Conservation (phyloP, 768 basidiomycete species). For the Tulasnella sp. region DNA sequence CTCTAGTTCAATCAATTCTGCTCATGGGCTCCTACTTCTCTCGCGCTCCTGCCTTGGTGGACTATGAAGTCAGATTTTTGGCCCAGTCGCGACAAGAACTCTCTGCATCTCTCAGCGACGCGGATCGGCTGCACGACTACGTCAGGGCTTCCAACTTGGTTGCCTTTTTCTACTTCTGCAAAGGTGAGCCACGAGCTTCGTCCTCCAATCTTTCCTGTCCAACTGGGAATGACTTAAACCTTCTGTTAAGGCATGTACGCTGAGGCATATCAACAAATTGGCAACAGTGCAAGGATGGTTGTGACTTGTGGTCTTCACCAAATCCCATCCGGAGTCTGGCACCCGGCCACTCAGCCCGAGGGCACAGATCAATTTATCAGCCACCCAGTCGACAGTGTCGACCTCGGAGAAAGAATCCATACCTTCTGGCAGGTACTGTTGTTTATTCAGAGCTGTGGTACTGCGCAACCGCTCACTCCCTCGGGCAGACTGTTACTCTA, state of each 20-base stretch:
- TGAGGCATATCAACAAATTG: constrained; percentile 9
- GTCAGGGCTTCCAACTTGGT: constrained; percentile 15
- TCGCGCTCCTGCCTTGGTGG: constrained; percentile 6
- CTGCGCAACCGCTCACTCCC: neutral
- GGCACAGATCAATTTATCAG: neutral
- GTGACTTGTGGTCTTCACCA: constrained; percentile 12
- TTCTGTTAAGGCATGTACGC: neutral
- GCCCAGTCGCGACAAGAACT: constrained; percentile 7
- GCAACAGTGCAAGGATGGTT: neutral
- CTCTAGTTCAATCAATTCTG: constrained; percentile 13
- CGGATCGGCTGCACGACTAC: constrained; percentile 11
- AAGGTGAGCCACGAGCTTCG: neutral
- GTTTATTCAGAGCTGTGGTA: too few relatives aligned
- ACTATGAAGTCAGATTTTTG: constrained; percentile 12
- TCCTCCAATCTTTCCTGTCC: neutral
- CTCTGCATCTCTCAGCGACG: neutral
- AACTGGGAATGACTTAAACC: neutral
- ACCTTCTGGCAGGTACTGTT: constrained; percentile 16
- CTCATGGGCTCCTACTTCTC: constrained; percentile 15
- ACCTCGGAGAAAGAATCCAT: constrained; percentile 15
- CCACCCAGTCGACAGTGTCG: constrained; percentile 2
- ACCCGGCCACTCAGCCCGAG: neutral
- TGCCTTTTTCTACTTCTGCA: constrained; percentile 16
- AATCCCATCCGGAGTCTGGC: constrained; percentile 8
- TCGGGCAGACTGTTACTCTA: neutral